Conservation (phyloP, 192 early-diverging fungal species). For the Entophlyctis helioformis region DNA sequence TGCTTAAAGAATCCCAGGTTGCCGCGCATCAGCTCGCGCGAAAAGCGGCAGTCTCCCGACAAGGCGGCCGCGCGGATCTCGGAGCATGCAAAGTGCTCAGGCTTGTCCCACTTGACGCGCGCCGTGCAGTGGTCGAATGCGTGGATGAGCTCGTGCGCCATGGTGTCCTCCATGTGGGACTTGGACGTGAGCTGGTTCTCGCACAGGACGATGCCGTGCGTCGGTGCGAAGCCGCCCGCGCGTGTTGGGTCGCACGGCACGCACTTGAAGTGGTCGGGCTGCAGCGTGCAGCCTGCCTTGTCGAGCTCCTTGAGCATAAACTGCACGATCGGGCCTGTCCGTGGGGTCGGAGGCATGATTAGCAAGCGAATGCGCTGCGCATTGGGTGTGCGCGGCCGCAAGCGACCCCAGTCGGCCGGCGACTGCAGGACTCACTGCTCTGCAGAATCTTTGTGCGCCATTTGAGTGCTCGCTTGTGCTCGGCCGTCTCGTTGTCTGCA, state of each 20-base stretch:
- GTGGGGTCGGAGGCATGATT: neutral
- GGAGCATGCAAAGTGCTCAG: conserved; percentile 36
- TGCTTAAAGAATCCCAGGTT: conserved; percentile 29
- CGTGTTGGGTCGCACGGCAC: conserved; percentile 68
- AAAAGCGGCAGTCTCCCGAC: conserved; percentile 34
- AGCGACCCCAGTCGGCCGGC: neutral
- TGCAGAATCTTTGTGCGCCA: conserved; percentile 65
- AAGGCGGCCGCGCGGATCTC: conserved; percentile 37
- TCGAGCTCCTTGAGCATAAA: conserved; percentile 78
- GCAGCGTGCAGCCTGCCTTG: conserved; percentile 52
- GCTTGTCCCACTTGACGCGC: conserved; percentile 31
- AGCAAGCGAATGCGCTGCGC: neutral
- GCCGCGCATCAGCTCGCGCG: conserved; percentile 26
- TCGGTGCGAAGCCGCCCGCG: conserved; percentile 77
- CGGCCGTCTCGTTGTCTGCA: too few relatives aligned
- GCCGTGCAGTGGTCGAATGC: conserved; percentile 39
- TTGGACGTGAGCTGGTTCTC: conserved; percentile 69
- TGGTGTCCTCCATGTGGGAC: conserved; percentile 79
- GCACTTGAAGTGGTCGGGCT: conserved; percentile 57
- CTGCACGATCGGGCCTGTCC: conserved; percentile 58
- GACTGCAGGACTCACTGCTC: conserved; percentile 11
- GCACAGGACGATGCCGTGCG: conserved; percentile 71
- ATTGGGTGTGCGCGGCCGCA: neutral
- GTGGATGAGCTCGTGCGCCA: conserved; percentile 76
- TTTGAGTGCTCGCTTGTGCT: too few relatives aligned